Percentiles rank a stretch among this genome's conserved stretches.
Evolutionary conservation across 139 green algal genomes (phyloP).

Genomic region (Zygnema cylindricum): DNA sequence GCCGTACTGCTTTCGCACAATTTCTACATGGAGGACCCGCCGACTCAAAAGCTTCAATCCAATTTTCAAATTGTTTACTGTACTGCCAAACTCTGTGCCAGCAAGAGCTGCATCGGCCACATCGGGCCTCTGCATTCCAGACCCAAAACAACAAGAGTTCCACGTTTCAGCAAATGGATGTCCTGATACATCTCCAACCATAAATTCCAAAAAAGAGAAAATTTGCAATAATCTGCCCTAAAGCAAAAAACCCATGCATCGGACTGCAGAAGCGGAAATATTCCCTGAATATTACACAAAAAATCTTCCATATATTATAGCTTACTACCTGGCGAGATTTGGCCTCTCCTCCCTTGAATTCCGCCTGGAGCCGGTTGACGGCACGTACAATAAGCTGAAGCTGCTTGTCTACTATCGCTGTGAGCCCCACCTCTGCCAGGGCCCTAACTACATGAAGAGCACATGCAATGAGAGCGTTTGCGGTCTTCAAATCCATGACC

Average conservation of each 20-base stretch:
- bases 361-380: not conserved
- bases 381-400: slow-evolving; percentile 23
- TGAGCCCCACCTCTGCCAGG: slow-evolving; percentile 1
- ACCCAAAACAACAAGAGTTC: not conserved
- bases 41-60: slow-evolving; percentile 40
- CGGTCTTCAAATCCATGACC: not conserved
- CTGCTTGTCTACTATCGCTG: slow-evolving; percentile 14
- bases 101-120: not conserved
- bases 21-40: slow-evolving; percentile 50
- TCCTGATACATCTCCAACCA: not conserved
- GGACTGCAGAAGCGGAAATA: no score
- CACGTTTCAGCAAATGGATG: not conserved
- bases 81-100: not conserved
- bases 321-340: not conserved
- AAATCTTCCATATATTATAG: no score
- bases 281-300: no score
- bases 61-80: slow-evolving; percentile 50
- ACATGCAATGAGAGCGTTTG: slow-evolving; percentile 43
- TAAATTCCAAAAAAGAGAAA: no score
- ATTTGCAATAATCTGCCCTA: no score
- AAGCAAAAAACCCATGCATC: no score
- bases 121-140: slow-evolving; percentile 1
- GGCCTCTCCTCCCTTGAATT: slow-evolving; percentile 1
- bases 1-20: slow-evolving; percentile 69
- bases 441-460: slow-evolving; percentile 28